These are phyloP conservation scores for Pogostemon cablin DNA, from an alignment of 257 asterid species.

Conservation along the genomic window DNA sequence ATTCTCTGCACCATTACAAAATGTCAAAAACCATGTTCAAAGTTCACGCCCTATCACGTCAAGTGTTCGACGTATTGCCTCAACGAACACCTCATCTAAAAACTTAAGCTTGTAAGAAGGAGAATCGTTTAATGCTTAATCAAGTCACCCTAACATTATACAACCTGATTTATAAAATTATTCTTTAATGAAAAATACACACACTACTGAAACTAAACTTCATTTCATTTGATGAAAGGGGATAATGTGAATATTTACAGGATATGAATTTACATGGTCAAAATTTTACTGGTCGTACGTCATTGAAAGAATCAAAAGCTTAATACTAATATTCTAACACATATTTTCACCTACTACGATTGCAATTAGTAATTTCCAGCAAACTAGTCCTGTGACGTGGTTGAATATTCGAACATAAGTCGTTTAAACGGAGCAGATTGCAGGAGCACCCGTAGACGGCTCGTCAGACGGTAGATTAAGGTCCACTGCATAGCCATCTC, in stretches of 20 bases:
- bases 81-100: too few species aligned
- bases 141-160: too few species aligned
- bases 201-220: constrained; percentile 7
- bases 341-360: background rate
- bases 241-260: constrained; percentile 38
- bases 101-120: too few species aligned
- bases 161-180: too few species aligned
- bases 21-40: too few species aligned
- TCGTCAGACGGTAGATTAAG: constrained; percentile 91
- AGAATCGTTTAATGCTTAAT: too few species aligned
- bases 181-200: too few species aligned
- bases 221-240: constrained; percentile 35
- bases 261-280: constrained; percentile 29
- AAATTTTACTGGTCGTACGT: constrained; percentile 12
- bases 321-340: constrained; percentile 1
- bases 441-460: constrained; percentile 87
- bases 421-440: constrained; percentile 97
- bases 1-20: too few species aligned
- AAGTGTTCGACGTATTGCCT: too few species aligned
- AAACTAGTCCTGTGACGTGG: constrained; percentile 83
- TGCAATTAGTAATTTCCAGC: constrained; percentile 24
- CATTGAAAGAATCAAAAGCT: constrained; percentile 28
- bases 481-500: constrained; percentile 99
- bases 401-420: constrained; percentile 86
- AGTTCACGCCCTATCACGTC: too few species aligned